phyloP scores from a whole-genome alignment of 345 rosid species.

The Clausena lansium region DNA sequence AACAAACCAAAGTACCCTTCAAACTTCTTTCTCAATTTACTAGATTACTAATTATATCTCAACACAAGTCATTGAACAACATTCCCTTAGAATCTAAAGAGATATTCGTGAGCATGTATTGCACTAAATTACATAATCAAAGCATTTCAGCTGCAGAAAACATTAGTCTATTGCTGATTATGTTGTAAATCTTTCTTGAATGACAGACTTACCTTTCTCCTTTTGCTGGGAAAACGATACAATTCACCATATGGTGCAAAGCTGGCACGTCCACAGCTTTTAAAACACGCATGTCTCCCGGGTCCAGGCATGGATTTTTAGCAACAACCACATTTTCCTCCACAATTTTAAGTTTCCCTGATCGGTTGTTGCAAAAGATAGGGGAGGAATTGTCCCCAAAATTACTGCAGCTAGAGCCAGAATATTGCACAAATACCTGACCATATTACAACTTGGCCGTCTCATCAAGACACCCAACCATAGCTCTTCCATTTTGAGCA shows the following conservation, averaged over 20 bases:
- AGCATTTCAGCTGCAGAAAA: neutral
- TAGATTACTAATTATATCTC: no score
- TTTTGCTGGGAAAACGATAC: conserved; percentile 52
- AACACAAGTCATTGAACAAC: neutral
- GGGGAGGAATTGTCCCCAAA: neutral
- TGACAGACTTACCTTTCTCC: conserved; percentile 35
- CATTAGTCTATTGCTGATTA: neutral
- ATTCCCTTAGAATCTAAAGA: neutral
- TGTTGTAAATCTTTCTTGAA: neutral
- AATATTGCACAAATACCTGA: conserved; percentile 27
- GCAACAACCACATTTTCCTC: conserved; percentile 36
- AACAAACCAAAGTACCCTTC: no score
- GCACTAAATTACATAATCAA: neutral
- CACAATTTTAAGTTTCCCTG: neutral
- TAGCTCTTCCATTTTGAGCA: conserved; percentile 21
- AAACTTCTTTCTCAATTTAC: no score
- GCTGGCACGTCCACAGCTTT: conserved; percentile 47
- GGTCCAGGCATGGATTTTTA: conserved; percentile 68
- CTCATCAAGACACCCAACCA: conserved; percentile 38
- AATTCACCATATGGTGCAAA: conserved; percentile 53
- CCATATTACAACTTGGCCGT: conserved; percentile 29
- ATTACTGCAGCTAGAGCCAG: neutral
- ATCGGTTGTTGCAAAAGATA: neutral
- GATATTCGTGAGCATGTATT: neutral
- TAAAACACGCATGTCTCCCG: conserved; percentile 54